Evolutionary conservation across 2,329 filamentous ascomycete species (phyloP).

Genomic region (Arachnomyces sp.): DNA sequence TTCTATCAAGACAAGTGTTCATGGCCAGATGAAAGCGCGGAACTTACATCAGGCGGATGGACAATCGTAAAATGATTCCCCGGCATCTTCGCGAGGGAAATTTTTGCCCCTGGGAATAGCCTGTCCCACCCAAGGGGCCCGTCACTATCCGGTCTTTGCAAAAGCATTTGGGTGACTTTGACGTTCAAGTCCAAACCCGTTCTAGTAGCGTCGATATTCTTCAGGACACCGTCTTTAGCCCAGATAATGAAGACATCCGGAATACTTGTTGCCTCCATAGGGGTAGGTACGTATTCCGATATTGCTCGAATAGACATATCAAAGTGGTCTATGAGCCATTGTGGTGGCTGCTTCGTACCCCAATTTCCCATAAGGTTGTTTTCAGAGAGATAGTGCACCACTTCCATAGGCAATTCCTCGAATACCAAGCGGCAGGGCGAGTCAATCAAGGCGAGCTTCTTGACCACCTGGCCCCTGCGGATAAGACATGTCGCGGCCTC

Average conservation of each 20-base stretch:
- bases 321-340: slow-evolving; percentile 10
- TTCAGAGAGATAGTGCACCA: slow-evolving; percentile 2
- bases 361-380: too few relatives aligned
- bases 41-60: too few relatives aligned
- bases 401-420: slow-evolving; percentile 1
- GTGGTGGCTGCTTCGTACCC: too few relatives aligned
- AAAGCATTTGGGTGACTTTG: slow-evolving; percentile 1
- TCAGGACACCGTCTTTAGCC: slow-evolving; percentile 3
- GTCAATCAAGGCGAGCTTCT: slow-evolving; percentile 53
- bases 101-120: too few relatives aligned
- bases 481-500: slow-evolving; percentile 43
- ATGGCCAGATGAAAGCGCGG: too few relatives aligned
- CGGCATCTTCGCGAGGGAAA: too few relatives aligned
- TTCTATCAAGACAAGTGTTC: too few relatives aligned
- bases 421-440: slow-evolving; percentile 45
- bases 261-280: slow-evolving; percentile 2
- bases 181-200: neutral
- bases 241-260: slow-evolving; percentile 7
- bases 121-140: slow-evolving; percentile 3
- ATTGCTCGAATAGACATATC: slow-evolving; percentile 5
- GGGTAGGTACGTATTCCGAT: slow-evolving; percentile 6
- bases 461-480: slow-evolving; percentile 45
- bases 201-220: too few relatives aligned
- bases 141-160: neutral
- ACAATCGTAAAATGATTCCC: too few relatives aligned